Percentiles rank a stretch among this genome's conserved stretches.
Conservation (phyloP, 306 rosid genomes). For the Trifolium pratense region DNA sequence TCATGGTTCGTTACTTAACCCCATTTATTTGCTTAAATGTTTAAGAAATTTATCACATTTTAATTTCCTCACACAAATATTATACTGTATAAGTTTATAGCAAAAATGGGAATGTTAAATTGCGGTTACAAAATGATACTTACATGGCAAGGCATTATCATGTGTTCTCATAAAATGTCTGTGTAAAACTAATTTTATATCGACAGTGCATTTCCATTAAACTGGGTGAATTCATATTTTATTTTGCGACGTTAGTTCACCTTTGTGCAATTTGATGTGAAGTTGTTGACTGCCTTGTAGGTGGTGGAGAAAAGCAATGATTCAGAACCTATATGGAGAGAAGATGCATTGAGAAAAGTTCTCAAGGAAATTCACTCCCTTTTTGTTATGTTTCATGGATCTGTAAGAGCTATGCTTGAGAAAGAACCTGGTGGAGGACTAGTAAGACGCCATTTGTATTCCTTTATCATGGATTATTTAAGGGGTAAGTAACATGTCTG, state of each 20-base stretch:
- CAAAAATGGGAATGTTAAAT: not conserved
- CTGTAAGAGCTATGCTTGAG: slow-evolving; percentile 79
- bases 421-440: slow-evolving; percentile 84
- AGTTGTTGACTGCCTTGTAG: slow-evolving; percentile 48
- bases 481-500: slow-evolving; percentile 67
- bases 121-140: not conserved
- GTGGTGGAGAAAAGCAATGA: slow-evolving; percentile 90
- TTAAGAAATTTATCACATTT: not conserved
- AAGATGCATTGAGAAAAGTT: slow-evolving; percentile 76
- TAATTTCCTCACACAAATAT: not conserved
- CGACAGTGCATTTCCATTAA: not conserved
- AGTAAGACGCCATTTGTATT: slow-evolving; percentile 73
- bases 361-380: slow-evolving; percentile 89
- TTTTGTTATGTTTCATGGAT: slow-evolving; percentile 87
- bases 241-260: not conserved
- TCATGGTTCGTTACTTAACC: slow-evolving; percentile 61
- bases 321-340: slow-evolving; percentile 79
- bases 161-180: not conserved
- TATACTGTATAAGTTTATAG: too few species aligned
- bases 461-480: slow-evolving; percentile 90
- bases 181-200: not conserved
- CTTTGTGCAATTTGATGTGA: slow-evolving; percentile 13
- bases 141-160: not conserved
- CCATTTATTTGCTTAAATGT: not conserved
- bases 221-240: not conserved